A percentile compares a stretch with the other conserved stretches of the same genome.
Evolutionary conservation across 108 stramenopile species (phyloP).

Genomic region (Conticribra guillardii): DNA sequence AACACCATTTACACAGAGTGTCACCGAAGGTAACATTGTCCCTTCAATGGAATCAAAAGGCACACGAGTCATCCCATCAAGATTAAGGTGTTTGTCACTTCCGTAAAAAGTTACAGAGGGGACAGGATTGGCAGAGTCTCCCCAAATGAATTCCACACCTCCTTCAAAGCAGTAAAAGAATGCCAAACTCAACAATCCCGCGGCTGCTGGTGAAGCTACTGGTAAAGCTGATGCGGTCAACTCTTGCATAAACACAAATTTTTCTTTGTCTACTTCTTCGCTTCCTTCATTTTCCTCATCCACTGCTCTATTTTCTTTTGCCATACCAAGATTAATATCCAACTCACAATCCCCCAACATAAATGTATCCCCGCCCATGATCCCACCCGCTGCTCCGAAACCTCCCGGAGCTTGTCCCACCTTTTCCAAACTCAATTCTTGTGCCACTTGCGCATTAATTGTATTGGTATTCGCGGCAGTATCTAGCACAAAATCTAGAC

Average conservation of each 20-base stretch:
- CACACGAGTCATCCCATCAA: constrained; percentile 49
- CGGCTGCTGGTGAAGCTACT: constrained; percentile 67
- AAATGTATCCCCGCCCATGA: constrained; percentile 67
- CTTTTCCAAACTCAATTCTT: constrained; percentile 57
- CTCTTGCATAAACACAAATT: constrained; percentile 65
- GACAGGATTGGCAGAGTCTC: constrained; percentile 11
- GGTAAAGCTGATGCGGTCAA: constrained; percentile 79
- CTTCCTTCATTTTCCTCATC: not conserved
- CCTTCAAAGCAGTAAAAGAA: constrained; percentile 80
- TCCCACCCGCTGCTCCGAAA: constrained; percentile 56
- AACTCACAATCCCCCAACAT: constrained; percentile 73
- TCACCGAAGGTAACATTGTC: constrained; percentile 62
- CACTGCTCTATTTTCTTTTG: not conserved
- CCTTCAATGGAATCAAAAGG: constrained; percentile 53
- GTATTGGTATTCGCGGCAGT: constrained; percentile 83
- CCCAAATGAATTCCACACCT: constrained; percentile 77
- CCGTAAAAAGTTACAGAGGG: constrained; percentile 66
- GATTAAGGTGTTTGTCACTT: constrained; percentile 24
- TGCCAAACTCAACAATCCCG: constrained; percentile 66
- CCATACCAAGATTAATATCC: constrained; percentile 22
- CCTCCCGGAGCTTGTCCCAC: constrained; percentile 67
- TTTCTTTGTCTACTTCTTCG: constrained; percentile 9
- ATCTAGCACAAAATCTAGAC: constrained; percentile 76
- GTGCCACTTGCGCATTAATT: constrained; percentile 66
- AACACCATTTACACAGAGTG: constrained; percentile 58